Evolutionary conservation across 495 filamentous ascomycete species (phyloP), one percentile per base, ranked within the genome.

Genomic region (Neurospora sp.): DNA sequence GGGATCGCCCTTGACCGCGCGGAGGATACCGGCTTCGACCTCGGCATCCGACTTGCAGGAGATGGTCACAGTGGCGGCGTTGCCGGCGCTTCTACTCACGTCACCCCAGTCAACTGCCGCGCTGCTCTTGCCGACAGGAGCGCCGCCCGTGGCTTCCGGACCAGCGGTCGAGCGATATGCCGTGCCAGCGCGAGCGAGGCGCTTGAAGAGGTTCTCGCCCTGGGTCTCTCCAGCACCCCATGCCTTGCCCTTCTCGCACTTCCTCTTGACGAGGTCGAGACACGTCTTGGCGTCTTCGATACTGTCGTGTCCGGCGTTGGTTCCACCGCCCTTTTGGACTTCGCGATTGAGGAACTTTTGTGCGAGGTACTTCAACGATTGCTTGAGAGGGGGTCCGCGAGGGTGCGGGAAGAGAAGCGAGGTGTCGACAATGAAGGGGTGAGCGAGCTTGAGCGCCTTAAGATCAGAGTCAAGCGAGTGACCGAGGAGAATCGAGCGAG

Each of bases 381-480:
- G 94, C 69, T 88, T 86, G 71, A 85, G 74, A 0, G 84, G 83
- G 0, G 79, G 79, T 0, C 84, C 84, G 69, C 83, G 82, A 37
- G 81, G 80, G 44, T 86, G 85, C 0, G 94, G 94, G 79, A 91
- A 99, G 70, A 97, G 85, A 70, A 97, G 83, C 9, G 91, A 86
- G 1, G 95, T 97, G 81, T 99, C 96, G 76, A 98, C 87, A 76
- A 98, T 92, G 81, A 93, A 94, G 0, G 96, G 96, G 77, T 99
- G 96, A 1, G 93, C 92, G 39, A 97, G 82, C 78, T 89, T 91
- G 27, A 98, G 83, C 1, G 94, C 94, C 27, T 84, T 90, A 5
- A 98, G 86, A 76, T 99, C 96, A 4, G 94, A 92, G 74, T 98
- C 91, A 38, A 99, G 88, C 35, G 94, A 97, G 78, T 99, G 96